Evolutionary conservation across 768 basidiomycete genomes (phyloP).

Genomic region (Antrodiella citrinella): DNA sequence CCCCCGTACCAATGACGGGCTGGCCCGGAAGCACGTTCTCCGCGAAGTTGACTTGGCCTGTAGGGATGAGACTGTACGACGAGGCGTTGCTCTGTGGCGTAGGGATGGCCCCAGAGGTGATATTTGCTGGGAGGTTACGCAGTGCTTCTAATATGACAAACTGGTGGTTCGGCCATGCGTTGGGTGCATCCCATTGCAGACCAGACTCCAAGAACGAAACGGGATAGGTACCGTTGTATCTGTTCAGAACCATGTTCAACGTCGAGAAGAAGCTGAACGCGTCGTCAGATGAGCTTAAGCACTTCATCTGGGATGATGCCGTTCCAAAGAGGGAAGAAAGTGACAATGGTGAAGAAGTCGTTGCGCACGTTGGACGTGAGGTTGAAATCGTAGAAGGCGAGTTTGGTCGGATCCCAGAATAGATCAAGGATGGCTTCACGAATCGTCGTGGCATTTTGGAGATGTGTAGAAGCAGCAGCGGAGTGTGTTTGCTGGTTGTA

Average conservation of each 20-base stretch:
- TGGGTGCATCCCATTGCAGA: constrained; percentile 87
- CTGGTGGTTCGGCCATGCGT: constrained; percentile 82
- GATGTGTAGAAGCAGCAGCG: constrained; percentile 41
- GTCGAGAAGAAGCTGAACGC: constrained; percentile 70
- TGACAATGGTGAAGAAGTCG: constrained; percentile 61
- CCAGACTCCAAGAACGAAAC: constrained; percentile 72
- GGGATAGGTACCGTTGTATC: constrained; percentile 85
- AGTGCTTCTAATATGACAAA: constrained; percentile 77
- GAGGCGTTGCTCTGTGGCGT: constrained; percentile 41
- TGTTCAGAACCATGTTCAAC: constrained; percentile 69
- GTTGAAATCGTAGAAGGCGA: constrained; percentile 93
- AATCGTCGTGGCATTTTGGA: constrained; percentile 44
- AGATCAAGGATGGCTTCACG: constrained; percentile 76
- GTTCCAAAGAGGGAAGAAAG: constrained; percentile 82
- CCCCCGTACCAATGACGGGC: constrained; percentile 31
- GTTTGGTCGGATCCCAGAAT: constrained; percentile 71
- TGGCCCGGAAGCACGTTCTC: constrained; percentile 70
- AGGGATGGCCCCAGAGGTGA: constrained; percentile 54
- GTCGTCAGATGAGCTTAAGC: constrained; percentile 32
- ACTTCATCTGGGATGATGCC: constrained; percentile 76
- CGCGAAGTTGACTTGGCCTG: constrained; percentile 73
- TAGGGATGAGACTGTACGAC: constrained; percentile 61
- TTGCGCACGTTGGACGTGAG: constrained; percentile 58
- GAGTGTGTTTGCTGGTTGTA: constrained; percentile 40
- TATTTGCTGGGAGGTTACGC: constrained; percentile 60